Evolutionary conservation across 768 basidiomycete genomes (phyloP), one percentile per base, ranked within the genome.

Genomic region (Lyophyllum atratum): DNA sequence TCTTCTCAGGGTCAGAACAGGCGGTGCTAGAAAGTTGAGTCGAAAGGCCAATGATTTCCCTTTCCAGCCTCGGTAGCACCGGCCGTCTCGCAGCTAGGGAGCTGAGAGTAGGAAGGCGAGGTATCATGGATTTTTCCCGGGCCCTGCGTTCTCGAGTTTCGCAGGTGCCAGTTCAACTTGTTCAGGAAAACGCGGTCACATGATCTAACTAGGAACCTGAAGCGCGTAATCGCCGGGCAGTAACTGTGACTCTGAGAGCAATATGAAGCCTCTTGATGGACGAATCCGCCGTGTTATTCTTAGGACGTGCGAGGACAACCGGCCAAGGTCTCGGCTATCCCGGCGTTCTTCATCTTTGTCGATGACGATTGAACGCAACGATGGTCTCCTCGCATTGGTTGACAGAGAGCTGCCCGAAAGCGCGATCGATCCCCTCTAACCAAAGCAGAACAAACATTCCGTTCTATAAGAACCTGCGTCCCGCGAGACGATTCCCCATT

Each of bases 401-500:
- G 56, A 58, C 56, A 37, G 22, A 54, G 52, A 51, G 42, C 37
- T 52, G 4, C 54, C 55, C 53, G 45, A 56, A 60, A 25, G 26
- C 53, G 11, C 60, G 61, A 59, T 62, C 58, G 61, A 62, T 62
- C 55, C 55, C 48, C 55, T 31, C 45, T 50, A 45, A 60, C 63
- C 65, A 68, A 65, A 64, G 59, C 22, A 31, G 52, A 50, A 47
- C 65, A 66, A 68, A 66, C 49, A 65, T 29, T 49, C 57, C 45
- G 56, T 34, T 43, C 61, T 70, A 72, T 68, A 75, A 72, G 64
- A 66, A 65, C 54, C 54, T 22, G 37, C 46, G 14, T n/a, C 40
- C 28, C n/a, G 34, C 44, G 22, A 54, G 50, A 24, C 17, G 21
- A 55, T 55, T 37, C 51, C 47, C 59, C 58, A 65, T 68, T 62